These are phyloP conservation scores for Scenedesmus sp. DNA, from an alignment of 163 green algal genomes.

Conservation along the genomic window DNA sequence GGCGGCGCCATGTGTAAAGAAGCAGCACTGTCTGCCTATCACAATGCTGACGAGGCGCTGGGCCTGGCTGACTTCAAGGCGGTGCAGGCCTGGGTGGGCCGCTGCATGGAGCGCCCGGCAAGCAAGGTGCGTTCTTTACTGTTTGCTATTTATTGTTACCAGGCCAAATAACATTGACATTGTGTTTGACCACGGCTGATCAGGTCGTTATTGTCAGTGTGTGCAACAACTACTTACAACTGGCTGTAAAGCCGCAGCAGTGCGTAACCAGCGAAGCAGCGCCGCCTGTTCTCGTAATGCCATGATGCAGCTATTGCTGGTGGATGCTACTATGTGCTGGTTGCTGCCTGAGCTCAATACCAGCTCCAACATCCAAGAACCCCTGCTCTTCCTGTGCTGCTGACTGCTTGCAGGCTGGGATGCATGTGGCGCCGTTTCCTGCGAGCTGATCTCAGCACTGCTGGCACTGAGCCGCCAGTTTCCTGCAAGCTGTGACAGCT, in stretches of 20 bases:
- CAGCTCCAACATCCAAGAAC: too few species aligned
- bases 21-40: background rate
- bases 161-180: too few species aligned
- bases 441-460: background rate
- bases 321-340: too few species aligned
- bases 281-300: too few species aligned
- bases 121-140: conserved; percentile 5
- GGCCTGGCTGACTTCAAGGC: conserved; percentile 29
- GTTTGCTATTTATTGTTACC: too few species aligned
- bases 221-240: too few species aligned
- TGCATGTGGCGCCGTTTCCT: conserved; percentile 28
- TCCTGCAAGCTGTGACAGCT: too few species aligned
- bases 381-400: background rate
- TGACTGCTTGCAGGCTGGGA: conserved; percentile 10
- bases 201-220: background rate
- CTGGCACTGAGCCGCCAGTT: too few species aligned
- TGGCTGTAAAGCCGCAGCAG: background rate
- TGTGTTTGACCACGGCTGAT: background rate
- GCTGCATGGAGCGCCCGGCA: conserved; percentile 39
- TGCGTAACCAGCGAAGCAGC: too few species aligned
- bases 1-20: too few species aligned
- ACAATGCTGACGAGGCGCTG: conserved; percentile 32
- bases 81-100: conserved; percentile 34
- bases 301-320: too few species aligned
- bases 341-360: background rate